Evolutionary conservation across 2,329 filamentous ascomycete genomes (phyloP), one percentile per base, ranked within the genome.

Genomic region (Botrytis aclada): DNA sequence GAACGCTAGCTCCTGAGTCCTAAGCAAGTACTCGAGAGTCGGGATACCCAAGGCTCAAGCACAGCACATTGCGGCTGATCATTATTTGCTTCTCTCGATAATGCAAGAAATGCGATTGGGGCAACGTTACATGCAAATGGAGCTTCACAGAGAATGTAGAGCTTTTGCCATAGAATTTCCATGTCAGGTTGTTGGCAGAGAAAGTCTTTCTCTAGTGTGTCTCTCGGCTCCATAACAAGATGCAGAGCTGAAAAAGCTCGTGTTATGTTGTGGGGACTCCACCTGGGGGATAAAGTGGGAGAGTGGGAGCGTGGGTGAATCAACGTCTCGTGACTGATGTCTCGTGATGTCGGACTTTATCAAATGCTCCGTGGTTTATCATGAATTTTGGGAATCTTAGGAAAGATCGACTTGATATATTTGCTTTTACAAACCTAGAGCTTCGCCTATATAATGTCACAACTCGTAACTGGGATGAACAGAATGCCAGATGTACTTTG

Each of bases 191-290:
- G n/a, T 14, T 32, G n/a, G 6, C 29, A 47, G 43, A 47, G 41
- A 47, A 45, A 45, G 41, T 64, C 29, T 34, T 32, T 32, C 3
- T 34, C 43, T 9, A 25, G 62, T 65, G 61, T 29, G 61, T 22
- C 39, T 29, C 62, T 32, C 34, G 6, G 34, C 64, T 37, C 64
- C 64, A 66, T 66, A 66, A 39, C 51, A 54, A 66, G 3, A 25
- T 66, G 32, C 64, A 51, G n/a, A n/a, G 63, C 43, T 65, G 58
- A 9, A 61, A 61, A 39, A 61, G 34, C 37, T 63, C 61, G 37
- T 63, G 37, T 63, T 20, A 16, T 29, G n/a, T 45, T 54, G 34
- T 67, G 64, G 64, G 64, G 64, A 67, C 45, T 67, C 64, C 64
- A 51, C 22, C 45, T 66, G 32, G 64, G 62, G 64, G 14, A 66